A percentile compares a stretch with the other conserved stretches of the same genome.
These are phyloP conservation scores for Balamuthia mandrillaris DNA, from an alignment of 208 protist genomes.

Conservation along the genomic window DNA sequence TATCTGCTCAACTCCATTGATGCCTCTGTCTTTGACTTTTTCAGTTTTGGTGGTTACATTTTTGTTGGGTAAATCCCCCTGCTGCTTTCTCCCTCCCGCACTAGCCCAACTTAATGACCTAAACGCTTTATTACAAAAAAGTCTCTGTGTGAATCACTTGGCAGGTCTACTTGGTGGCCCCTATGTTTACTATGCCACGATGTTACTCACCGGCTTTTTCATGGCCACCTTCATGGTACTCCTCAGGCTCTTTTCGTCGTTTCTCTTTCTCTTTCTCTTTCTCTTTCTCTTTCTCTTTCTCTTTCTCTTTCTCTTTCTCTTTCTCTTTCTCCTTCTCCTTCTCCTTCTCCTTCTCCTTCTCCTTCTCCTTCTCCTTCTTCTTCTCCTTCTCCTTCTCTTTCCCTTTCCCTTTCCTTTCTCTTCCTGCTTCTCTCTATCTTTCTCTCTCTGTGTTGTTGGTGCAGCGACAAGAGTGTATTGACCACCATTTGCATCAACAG, in stretches of 20 bases:
- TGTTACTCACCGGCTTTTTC: constrained; percentile 14
- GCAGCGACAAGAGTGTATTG: too few relatives aligned
- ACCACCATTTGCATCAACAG: neutral
- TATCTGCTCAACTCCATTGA: constrained; percentile 53
- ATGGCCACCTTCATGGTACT: constrained; percentile 37
- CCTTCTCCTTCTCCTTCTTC: constrained; percentile 40
- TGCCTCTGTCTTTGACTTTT: constrained; percentile 61
- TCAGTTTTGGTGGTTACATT: constrained; percentile 64
- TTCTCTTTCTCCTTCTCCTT: neutral
- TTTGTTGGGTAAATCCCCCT: constrained; percentile 56
- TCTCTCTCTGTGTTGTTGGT: too few relatives aligned
- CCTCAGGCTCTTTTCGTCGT: neutral
- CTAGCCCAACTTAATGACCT: too few relatives aligned
- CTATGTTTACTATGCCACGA: constrained; percentile 30
- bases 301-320: neutral
- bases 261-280: neutral
- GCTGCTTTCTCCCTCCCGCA: neutral
- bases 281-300: neutral
- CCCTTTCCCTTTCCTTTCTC: constrained; percentile 23
- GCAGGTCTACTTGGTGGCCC: constrained; percentile 1
- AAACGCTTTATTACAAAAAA: neutral
- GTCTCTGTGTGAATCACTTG: constrained; percentile 7
- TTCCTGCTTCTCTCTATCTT: neutral
- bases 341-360: neutral
- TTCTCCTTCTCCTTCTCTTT: constrained; percentile 17